These are phyloP conservation scores for Schizosaccharomyces versatilis DNA, from an alignment of 1,139 yeast genomes.

Conservation along the genomic window DNA sequence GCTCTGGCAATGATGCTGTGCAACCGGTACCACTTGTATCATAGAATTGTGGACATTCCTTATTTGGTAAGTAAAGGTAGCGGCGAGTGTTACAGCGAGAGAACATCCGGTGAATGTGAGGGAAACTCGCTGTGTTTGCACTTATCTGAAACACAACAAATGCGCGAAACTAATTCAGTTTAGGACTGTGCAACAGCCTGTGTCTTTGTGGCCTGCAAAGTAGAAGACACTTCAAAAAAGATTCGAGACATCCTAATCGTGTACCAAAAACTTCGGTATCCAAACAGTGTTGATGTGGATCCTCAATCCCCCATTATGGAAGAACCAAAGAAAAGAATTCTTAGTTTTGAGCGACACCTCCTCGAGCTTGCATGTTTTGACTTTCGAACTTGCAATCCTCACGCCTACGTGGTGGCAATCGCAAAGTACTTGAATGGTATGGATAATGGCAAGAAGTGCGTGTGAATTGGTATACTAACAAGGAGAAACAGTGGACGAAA, in stretches of 20 bases:
- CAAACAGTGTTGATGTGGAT: conserved; percentile 12
- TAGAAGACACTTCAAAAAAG: conserved; percentile 75
- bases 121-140: too few species aligned
- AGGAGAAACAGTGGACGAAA: conserved; percentile 13
- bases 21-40: conserved; percentile 38
- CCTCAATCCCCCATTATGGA: conserved; percentile 10
- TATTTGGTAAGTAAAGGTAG: conserved; percentile 23
- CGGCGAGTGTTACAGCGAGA: conserved; percentile 12
- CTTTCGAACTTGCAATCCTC: conserved; percentile 42
- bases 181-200: conserved; percentile 48
- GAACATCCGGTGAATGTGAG: too few species aligned
- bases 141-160: too few species aligned
- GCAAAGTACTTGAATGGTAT: conserved; percentile 32
- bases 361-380: conserved; percentile 58
- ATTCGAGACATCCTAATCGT: conserved; percentile 33
- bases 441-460: conserved; percentile 13
- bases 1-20: conserved; percentile 50
- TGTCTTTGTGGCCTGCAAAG: conserved; percentile 58
- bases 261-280: conserved; percentile 13
- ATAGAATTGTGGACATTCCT: conserved; percentile 12
- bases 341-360: conserved; percentile 38
- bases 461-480: not conserved
- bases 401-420: conserved; percentile 46
- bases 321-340: conserved; percentile 12
- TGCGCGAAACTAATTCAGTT: conserved; percentile 8